phyloP scores from a whole-genome alignment of 2,329 filamentous ascomycete species.

The Fusarium brevicatenulatum region DNA sequence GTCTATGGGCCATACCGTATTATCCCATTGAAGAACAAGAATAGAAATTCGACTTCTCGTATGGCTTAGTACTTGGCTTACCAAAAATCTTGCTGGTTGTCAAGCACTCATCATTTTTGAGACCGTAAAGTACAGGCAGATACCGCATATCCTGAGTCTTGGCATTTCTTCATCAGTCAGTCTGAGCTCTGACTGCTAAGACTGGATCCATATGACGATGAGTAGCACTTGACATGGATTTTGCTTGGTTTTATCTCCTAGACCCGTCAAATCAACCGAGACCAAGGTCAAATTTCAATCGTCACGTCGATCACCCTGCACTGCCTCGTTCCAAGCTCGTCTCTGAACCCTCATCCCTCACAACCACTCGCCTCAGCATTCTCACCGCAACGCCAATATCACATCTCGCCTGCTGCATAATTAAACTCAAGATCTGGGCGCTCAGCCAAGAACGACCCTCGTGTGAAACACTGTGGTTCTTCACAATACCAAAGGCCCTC shows the following conservation, averaged over 20 bases:
- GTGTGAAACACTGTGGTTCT: slow-evolving; percentile 29
- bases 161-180: background rate
- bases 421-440: slow-evolving; percentile 6
- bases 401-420: background rate
- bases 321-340: background rate
- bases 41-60: background rate
- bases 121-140: background rate
- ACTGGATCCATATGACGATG: slow-evolving; percentile 19
- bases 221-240: slow-evolving; percentile 21
- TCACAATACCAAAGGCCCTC: slow-evolving; percentile 16
- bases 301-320: slow-evolving; percentile 38
- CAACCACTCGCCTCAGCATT: slow-evolving; percentile 2
- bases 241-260: background rate
- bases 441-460: slow-evolving; percentile 6
- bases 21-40: background rate
- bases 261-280: slow-evolving; percentile 17
- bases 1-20: slow-evolving; percentile 3
- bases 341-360: background rate
- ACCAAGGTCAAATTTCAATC: slow-evolving; percentile 45
- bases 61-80: background rate
- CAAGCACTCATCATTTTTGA: background rate
- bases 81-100: background rate
- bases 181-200: background rate
- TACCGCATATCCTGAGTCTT: background rate
- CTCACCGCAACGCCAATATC: background rate